phyloP scores from a whole-genome alignment of 345 rosid genomes.

The Mallotus nudiflorus region DNA sequence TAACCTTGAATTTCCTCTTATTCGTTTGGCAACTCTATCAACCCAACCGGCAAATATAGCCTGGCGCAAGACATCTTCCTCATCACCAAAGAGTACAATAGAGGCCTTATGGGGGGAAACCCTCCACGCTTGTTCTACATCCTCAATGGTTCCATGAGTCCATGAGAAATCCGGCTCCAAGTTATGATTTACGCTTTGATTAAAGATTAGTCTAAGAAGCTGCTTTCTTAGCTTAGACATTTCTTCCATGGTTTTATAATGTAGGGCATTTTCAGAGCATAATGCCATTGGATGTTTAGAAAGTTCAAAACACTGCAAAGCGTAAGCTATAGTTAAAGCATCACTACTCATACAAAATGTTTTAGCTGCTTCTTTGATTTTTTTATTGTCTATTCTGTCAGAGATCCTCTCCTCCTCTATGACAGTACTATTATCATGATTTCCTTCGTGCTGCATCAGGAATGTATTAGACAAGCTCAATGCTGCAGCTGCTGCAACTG shows the following conservation, averaged over 20 bases:
- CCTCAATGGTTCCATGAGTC: slow-evolving; percentile 64
- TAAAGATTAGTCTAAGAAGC: slow-evolving; percentile 70
- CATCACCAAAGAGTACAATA: slow-evolving; percentile 39
- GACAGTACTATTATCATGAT: slow-evolving; percentile 26
- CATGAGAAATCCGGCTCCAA: slow-evolving; percentile 54
- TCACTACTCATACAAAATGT: slow-evolving; percentile 64
- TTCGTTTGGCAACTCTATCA: slow-evolving; percentile 76
- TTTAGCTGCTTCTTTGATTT: slow-evolving; percentile 53
- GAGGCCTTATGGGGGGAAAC: slow-evolving; percentile 37
- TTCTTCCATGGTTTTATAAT: slow-evolving; percentile 85
- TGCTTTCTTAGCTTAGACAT: slow-evolving; percentile 86
- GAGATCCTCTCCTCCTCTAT: slow-evolving; percentile 30
- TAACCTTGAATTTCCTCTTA: slow-evolving; percentile 31
- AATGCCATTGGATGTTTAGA: slow-evolving; percentile 42
- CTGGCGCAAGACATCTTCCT: slow-evolving; percentile 69
- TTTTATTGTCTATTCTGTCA: slow-evolving; percentile 18
- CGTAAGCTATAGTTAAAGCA: slow-evolving; percentile 67
- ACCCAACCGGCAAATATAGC: slow-evolving; percentile 95
- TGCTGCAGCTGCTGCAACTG: slow-evolving; percentile 78
- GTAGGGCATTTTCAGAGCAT: slow-evolving; percentile 58
- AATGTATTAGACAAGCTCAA: slow-evolving; percentile 79
- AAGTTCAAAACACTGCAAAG: slow-evolving; percentile 70
- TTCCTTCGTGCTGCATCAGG: slow-evolving; percentile 52
- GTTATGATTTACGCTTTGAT: slow-evolving; percentile 32
- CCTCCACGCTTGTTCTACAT: slow-evolving; percentile 74